A percentile compares a stretch with the other conserved stretches of the same genome.
Conservation (phyloP, 2,329 filamentous ascomycete species). For the Cladobotryum protrusum region DNA sequence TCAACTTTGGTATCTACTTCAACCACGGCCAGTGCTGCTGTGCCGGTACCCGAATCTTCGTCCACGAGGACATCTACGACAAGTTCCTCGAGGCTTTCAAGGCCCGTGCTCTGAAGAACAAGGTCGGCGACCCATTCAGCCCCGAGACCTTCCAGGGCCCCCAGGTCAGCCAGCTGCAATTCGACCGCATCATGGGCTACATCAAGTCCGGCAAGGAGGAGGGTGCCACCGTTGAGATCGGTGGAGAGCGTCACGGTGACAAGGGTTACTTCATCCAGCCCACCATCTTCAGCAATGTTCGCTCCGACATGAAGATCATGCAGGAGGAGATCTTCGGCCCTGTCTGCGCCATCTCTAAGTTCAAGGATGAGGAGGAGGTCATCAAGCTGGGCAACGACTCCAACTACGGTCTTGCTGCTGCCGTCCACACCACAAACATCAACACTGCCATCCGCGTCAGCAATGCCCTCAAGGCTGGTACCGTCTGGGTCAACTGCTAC, state of each 20-base stretch:
- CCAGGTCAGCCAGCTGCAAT: conserved; percentile 79
- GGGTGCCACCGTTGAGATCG: conserved; percentile 55
- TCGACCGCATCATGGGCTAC: conserved; percentile 80
- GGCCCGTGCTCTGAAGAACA: conserved; percentile 65
- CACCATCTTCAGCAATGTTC: conserved; percentile 82
- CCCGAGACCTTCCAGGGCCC: conserved; percentile 80
- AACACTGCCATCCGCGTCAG: conserved; percentile 76
- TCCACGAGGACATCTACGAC: conserved; percentile 82
- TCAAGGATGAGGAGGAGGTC: conserved; percentile 74
- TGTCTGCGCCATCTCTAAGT: conserved; percentile 79
- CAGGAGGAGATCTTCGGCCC: conserved; percentile 91
- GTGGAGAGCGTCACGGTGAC: conserved; percentile 50
- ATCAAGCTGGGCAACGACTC: conserved; percentile 69
- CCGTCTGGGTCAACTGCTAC: conserved; percentile 55
- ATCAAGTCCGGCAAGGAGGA: conserved; percentile 62
- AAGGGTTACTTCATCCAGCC: conserved; percentile 90
- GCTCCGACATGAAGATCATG: conserved; percentile 81
- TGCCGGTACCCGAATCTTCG: conserved; percentile 76
- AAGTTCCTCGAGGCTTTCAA: conserved; percentile 79
- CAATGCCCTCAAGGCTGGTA: conserved; percentile 67
- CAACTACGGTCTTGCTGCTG: conserved; percentile 75
- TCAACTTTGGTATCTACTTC: conserved; percentile 64
- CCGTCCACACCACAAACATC: conserved; percentile 75
- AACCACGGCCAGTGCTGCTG: conserved; percentile 64
- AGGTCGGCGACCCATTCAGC: conserved; percentile 77